Base-by-base conservation (phyloP, 371 early-diverging fungal genomes). In the Syncephalastrum racemosum region DNA sequence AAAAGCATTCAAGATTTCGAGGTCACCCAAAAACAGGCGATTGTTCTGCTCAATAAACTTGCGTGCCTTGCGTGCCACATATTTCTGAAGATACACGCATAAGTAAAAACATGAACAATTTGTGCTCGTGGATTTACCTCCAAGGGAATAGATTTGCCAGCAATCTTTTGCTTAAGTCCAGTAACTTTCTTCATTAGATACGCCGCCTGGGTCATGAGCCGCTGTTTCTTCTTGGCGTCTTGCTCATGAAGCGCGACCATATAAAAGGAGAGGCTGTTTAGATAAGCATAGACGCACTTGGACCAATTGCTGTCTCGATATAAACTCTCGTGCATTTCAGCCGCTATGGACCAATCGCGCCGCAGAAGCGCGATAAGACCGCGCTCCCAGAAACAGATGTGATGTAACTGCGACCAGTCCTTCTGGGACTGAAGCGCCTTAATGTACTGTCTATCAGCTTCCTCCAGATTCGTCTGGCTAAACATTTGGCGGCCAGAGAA, bases 371-470 rank as follows among this genome's bases (percentile, higher is more conserved):
- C 57, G 25, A 75, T 68, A 19, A 79, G 58, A 4, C 78, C 83
- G 10, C 80, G 64, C 58, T 89, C 89, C 90, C 90, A 90, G 60
- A 80, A 80, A 23, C 86, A 84, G 23, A 87, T 72, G 53, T 90
- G 88, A 45, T 77, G 76, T 44, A 90, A 61, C 64, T 87, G 88
- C 15, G 68, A 66, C 90, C 88, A 89, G n/a, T 86, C 85, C 24
- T 62, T 60, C 42, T 59, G 75, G 7, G 63, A 60, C n/a, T 54
- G 63, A 40, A 81, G 68, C 2, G 80, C 65, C 27, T 47, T 50
- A 20, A 59, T 50, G 47, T 78, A 85, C 49, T 70, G 67, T 3
- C 4, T 59, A 5, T 75, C 70, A 2, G 90, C 87, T 23, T 69
- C 67, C 15, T 63, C 70, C n/a, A 84, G 61, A 6, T 68, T 62